phyloP scores from a whole-genome alignment of 805 yeast species.

The Kodamaea lidongshanica region DNA sequence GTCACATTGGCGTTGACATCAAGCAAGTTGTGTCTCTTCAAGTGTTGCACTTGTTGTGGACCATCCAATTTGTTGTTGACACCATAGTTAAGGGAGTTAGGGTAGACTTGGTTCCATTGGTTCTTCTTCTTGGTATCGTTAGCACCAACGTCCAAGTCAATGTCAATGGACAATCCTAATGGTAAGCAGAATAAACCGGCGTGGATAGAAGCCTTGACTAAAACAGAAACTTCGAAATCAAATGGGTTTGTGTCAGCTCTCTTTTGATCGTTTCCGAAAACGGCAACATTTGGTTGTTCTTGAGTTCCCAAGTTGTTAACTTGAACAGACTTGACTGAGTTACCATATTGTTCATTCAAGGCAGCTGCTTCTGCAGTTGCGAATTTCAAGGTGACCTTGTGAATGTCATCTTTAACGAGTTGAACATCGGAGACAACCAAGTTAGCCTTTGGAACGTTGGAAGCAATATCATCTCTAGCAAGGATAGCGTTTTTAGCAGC shows the following conservation, averaged over 20 bases:
- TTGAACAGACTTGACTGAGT: constrained; percentile 6
- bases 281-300: constrained; percentile 7
- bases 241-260: constrained; percentile 11
- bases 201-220: constrained; percentile 11
- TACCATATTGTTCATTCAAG: constrained; percentile 10
- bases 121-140: constrained; percentile 5
- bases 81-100: constrained; percentile 7
- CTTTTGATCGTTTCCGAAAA: constrained; percentile 11
- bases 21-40: constrained; percentile 9
- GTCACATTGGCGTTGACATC: constrained; percentile 1
- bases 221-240: constrained; percentile 14
- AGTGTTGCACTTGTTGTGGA: constrained; percentile 4
- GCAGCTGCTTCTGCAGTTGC: constrained; percentile 13
- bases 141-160: constrained; percentile 9
- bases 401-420: constrained; percentile 13
- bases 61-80: constrained; percentile 8
- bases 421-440: constrained; percentile 14
- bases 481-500: background rate
- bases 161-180: constrained; percentile 12
- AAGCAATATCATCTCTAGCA: constrained; percentile 7
- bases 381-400: constrained; percentile 16
- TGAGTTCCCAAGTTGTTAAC: constrained; percentile 10
- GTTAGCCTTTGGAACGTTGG: constrained; percentile 14
- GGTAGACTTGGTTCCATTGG: constrained; percentile 9
- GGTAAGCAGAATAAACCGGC: constrained; percentile 14